phyloP scores from a whole-genome alignment of 257 asterid genomes.

The Ajuga chamaepitys region DNA sequence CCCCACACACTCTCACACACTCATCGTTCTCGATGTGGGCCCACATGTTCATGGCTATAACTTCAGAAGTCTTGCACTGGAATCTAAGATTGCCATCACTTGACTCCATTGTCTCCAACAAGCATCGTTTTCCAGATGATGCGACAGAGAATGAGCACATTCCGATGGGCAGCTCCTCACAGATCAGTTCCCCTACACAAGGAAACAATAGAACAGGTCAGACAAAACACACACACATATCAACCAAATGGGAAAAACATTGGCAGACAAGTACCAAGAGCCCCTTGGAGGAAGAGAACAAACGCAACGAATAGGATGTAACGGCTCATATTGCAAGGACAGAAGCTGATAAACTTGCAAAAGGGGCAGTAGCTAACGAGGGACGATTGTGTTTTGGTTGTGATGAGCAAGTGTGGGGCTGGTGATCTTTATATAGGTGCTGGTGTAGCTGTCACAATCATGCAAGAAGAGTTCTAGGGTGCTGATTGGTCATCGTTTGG shows the following conservation, averaged over 20 bases:
- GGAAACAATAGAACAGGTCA: neutral
- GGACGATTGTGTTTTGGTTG: neutral
- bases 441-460: neutral
- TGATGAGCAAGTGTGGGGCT: neutral
- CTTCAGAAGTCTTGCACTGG: constrained; percentile 35
- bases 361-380: neutral
- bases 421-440: constrained; percentile 17
- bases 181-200: constrained; percentile 22
- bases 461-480: neutral
- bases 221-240: neutral
- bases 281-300: constrained; percentile 21
- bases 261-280: constrained; percentile 14
- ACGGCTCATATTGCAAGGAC: neutral
- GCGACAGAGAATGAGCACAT: constrained; percentile 35
- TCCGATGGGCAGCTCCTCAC: constrained; percentile 27
- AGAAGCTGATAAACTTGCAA: neutral
- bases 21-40: constrained; percentile 31
- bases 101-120: constrained; percentile 20
- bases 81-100: neutral
- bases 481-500: neutral
- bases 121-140: constrained; percentile 31
- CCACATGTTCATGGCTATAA: constrained; percentile 6
- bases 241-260: neutral
- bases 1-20: constrained; percentile 34
- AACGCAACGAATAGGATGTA: constrained; percentile 13